phyloP scores from a whole-genome alignment of 495 filamentous ascomycete species.

The Aspergillus egyptiacus region DNA sequence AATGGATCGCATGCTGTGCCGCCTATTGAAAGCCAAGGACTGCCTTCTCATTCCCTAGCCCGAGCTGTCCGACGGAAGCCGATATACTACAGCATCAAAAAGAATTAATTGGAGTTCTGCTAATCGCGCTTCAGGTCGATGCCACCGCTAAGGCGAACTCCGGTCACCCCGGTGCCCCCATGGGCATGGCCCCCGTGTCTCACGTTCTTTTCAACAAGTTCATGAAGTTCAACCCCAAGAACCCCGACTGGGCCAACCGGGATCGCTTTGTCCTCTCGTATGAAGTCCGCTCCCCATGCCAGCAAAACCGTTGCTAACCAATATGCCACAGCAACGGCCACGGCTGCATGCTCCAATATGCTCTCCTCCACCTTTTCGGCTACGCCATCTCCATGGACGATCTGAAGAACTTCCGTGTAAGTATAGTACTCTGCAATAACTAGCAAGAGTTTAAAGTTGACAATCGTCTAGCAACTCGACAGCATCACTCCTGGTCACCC shows the following conservation, averaged over 20 bases:
- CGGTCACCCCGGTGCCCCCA: slow-evolving; percentile 96
- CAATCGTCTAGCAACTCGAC: slow-evolving; percentile 57
- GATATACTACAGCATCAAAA: not conserved
- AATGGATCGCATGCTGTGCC: too few species aligned
- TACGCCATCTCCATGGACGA: slow-evolving; percentile 82
- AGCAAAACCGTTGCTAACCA: slow-evolving; percentile 9
- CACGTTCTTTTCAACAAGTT: slow-evolving; percentile 99
- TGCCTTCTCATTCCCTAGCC: not conserved
- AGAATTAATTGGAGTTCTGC: slow-evolving; percentile 4
- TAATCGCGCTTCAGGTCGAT: slow-evolving; percentile 67
- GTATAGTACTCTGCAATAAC: slow-evolving; percentile 28
- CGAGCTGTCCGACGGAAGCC: not conserved
- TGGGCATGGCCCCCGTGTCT: slow-evolving; percentile 97
- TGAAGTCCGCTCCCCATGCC: slow-evolving; percentile 26
- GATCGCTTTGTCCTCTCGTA: slow-evolving; percentile 99
- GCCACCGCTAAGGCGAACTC: slow-evolving; percentile 93
- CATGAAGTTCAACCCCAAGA: slow-evolving; percentile 99
- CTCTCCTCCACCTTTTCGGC: slow-evolving; percentile 93
- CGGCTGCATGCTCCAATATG: slow-evolving; percentile 99
- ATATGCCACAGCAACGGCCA: slow-evolving; percentile 74
- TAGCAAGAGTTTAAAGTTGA: too few species aligned
- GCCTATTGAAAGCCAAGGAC: not conserved
- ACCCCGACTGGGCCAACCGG: slow-evolving; percentile 92
- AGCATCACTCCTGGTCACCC: slow-evolving; percentile 96
- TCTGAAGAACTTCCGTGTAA: slow-evolving; percentile 90